Base-by-base conservation (phyloP, 2,329 filamentous ascomycete genomes). In the Cladosporium austrohemisphaericum region DNA sequence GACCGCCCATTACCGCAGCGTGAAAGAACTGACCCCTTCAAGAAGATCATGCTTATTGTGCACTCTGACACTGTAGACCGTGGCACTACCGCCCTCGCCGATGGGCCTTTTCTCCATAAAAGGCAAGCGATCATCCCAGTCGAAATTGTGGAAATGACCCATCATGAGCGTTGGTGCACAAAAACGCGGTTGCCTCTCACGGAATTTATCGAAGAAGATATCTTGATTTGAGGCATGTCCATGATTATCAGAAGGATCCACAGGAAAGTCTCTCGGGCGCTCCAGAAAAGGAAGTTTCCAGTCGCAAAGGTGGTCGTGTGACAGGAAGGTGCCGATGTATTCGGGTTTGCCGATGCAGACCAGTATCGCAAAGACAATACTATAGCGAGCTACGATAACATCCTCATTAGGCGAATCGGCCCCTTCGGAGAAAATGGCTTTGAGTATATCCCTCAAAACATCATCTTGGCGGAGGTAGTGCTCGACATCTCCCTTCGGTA, bases 41-140 rank as follows among this genome's bases (percentile, higher is more conserved):
- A 52, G 26, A 7, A 16, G 10, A 45, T 53, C 48, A 31, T 53
- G 37, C 5, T 38, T 22, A 4, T 14, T 10, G 28, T 54, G 49
- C 11, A 54, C n/a, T 23, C 11, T 47, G 23, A 46, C 20, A 9
- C 14, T 35, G 31, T 36, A 46, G 10, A 46, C 41, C 18, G 16
- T 33, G n/a, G 41, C 31, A 16, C 41, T 46, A 18, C 23, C 41
- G 14, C 41, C 41, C 14, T 16, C 11, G 19, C 20, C 41, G 13
- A 32, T 5, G 5, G 18, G n/a, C 4, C 4, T 23, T 23, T 46
- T 46, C 19, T 26, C 19, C 11, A 46, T n/a, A 20, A 26, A 46
- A 10, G 41, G 41, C 14, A 46, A 10, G 13, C 18, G 28, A 11
- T 23, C 13, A 8, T 33, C 28, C 6, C 10, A 3, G 26, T 44